Evolutionary conservation across 2,329 filamentous ascomycete species (phyloP).

Genomic region (Colletotrichum spinosum): DNA sequence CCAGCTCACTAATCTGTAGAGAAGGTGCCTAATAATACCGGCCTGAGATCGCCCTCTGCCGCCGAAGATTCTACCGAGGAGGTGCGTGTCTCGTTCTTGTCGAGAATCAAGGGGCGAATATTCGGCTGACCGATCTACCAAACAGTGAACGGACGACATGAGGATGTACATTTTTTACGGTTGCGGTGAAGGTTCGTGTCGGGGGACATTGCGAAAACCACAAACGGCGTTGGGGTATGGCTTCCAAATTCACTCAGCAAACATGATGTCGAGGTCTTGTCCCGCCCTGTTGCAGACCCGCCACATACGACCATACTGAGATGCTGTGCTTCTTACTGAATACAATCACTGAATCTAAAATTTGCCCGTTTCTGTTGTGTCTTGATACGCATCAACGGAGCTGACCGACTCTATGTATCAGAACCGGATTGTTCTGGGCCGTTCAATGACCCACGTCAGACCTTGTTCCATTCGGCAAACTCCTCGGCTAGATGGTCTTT

Average conservation of each 20-base stretch:
- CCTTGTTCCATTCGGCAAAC: constrained; percentile 78
- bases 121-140: constrained; percentile 30
- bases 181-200: constrained; percentile 3
- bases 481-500: constrained; percentile 82
- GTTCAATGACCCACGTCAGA: constrained; percentile 54
- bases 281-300: not conserved
- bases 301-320: constrained; percentile 14
- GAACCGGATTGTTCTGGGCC: not conserved
- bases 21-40: constrained; percentile 13
- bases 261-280: constrained; percentile 19
- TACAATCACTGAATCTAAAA: not conserved
- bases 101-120: constrained; percentile 23
- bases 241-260: constrained; percentile 16
- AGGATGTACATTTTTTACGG: constrained; percentile 20
- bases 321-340: constrained; percentile 26
- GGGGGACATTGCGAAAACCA: constrained; percentile 9
- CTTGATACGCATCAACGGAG: not conserved
- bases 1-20: constrained; percentile 25
- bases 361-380: too few relatives aligned
- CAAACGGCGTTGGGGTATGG: constrained; percentile 14
- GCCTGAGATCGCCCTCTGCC: constrained; percentile 15
- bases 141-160: constrained; percentile 25
- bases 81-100: constrained; percentile 30
- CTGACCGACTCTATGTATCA: not conserved
- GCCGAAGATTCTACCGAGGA: constrained; percentile 29